These are phyloP conservation scores for Tranzscheliella williamsii DNA, from an alignment of 1,284 basidiomycete species.

Conservation along the genomic window DNA sequence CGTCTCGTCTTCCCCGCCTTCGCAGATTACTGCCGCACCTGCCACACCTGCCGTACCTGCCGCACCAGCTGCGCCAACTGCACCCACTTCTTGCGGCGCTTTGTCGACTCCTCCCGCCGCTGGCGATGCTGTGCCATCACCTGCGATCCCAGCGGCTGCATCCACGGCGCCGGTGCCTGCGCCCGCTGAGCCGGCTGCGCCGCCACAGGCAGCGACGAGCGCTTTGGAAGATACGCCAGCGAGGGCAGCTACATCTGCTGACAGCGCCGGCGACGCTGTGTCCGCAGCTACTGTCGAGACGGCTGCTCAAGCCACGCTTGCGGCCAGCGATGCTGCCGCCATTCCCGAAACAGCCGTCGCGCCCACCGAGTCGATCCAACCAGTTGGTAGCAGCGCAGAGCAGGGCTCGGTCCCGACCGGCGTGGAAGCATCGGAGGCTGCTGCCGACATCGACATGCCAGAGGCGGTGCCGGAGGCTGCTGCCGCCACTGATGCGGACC, in stretches of 20 bases:
- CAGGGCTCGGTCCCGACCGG: too few species aligned
- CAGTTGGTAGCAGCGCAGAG: too few species aligned
- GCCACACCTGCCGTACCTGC: slow-evolving; percentile 2
- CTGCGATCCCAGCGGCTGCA: not conserved
- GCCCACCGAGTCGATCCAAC: too few species aligned
- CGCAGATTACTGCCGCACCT: slow-evolving; percentile 1
- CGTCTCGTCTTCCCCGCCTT: slow-evolving; percentile 2
- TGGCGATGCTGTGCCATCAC: not conserved
- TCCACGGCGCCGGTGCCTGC: not conserved
- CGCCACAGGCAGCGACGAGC: too few species aligned
- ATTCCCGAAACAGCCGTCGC: not conserved
- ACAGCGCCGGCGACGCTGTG: not conserved
- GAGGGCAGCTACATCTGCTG: not conserved
- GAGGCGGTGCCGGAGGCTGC: not conserved
- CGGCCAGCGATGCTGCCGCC: not conserved
- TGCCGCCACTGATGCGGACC: too few species aligned
- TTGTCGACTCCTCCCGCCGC: slow-evolving; percentile 1
- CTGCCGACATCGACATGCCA: too few species aligned
- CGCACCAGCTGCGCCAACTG: slow-evolving; percentile 2
- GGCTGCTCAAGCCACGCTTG: not conserved
- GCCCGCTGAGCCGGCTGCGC: not conserved
- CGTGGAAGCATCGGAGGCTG: too few species aligned
- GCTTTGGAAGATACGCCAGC: too few species aligned
- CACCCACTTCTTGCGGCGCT: slow-evolving; percentile 1
- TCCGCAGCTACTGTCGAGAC: not conserved